Evolutionary conservation across 2,329 filamentous ascomycete species (phyloP).

Genomic region (Fusarium sp.): DNA sequence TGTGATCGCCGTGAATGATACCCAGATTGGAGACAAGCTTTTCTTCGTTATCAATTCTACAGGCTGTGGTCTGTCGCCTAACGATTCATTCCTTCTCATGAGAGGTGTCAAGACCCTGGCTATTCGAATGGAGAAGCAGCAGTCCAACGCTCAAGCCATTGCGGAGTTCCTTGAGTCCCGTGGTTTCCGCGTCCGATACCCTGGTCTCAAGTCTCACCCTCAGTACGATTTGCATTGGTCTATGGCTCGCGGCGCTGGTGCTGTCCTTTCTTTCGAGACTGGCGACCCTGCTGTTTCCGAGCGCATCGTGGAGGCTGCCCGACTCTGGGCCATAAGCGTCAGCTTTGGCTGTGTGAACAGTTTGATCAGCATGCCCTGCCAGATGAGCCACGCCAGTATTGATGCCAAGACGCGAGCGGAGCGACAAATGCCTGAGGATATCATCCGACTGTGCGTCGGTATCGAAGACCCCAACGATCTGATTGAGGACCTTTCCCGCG

Average conservation of each 20-base stretch:
- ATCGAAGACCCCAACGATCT: constrained; percentile 95
- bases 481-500: constrained; percentile 91
- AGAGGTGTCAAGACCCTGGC: constrained; percentile 96
- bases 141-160: constrained; percentile 90
- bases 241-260: constrained; percentile 93
- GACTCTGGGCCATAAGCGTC: constrained; percentile 94
- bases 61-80: constrained; percentile 92
- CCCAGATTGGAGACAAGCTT: constrained; percentile 85
- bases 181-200: constrained; percentile 96
- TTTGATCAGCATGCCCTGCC: constrained; percentile 98
- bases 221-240: constrained; percentile 97
- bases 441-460: constrained; percentile 94
- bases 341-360: constrained; percentile 99
- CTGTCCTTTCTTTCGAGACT: constrained; percentile 96
- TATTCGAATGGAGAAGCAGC: constrained; percentile 99
- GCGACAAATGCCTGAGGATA: constrained; percentile 94
- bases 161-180: constrained; percentile 91
- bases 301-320: constrained; percentile 92
- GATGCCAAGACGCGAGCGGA: constrained; percentile 93
- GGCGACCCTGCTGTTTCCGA: constrained; percentile 87
- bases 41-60: constrained; percentile 98
- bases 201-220: constrained; percentile 92
- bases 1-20: constrained; percentile 91
- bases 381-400: constrained; percentile 99
- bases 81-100: constrained; percentile 96